These are phyloP conservation scores for Emydomyces testavorans DNA, from an alignment of 2,329 filamentous ascomycete species.

Conservation along the genomic window DNA sequence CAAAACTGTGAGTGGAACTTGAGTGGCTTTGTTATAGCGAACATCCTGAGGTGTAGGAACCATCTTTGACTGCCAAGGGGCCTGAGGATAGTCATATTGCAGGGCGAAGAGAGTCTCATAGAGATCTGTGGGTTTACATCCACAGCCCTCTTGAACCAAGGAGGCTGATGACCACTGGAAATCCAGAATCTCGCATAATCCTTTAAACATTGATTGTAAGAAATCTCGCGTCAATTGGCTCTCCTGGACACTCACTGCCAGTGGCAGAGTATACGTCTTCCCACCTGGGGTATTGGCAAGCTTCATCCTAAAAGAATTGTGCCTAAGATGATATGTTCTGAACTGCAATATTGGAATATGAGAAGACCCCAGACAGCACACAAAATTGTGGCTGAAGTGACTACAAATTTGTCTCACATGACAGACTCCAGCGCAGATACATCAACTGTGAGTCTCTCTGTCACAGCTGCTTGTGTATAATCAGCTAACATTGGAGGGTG, in stretches of 20 bases:
- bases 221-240: background rate
- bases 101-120: slow-evolving; percentile 4
- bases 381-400: too few species aligned
- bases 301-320: slow-evolving; percentile 28
- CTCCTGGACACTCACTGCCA: background rate
- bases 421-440: too few species aligned
- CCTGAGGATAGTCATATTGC: slow-evolving; percentile 1
- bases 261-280: background rate
- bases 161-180: slow-evolving; percentile 1
- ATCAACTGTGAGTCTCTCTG: too few species aligned
- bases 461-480: too few species aligned
- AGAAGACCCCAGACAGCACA: slow-evolving; percentile 31
- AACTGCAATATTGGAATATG: slow-evolving; percentile 24
- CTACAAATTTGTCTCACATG: too few species aligned
- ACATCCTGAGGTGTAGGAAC: slow-evolving; percentile 22
- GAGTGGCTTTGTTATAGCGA: background rate
- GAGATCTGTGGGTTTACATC: background rate
- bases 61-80: slow-evolving; percentile 17
- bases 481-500: too few species aligned
- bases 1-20: background rate
- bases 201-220: background rate
- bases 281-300: slow-evolving; percentile 20
- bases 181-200: background rate
- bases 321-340: slow-evolving; percentile 27
- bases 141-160: background rate